A percentile compares a stretch with the other conserved stretches of the same genome.
Conservation (phyloP, 106 monocot genomes). For the Cymbidium sinense region DNA sequence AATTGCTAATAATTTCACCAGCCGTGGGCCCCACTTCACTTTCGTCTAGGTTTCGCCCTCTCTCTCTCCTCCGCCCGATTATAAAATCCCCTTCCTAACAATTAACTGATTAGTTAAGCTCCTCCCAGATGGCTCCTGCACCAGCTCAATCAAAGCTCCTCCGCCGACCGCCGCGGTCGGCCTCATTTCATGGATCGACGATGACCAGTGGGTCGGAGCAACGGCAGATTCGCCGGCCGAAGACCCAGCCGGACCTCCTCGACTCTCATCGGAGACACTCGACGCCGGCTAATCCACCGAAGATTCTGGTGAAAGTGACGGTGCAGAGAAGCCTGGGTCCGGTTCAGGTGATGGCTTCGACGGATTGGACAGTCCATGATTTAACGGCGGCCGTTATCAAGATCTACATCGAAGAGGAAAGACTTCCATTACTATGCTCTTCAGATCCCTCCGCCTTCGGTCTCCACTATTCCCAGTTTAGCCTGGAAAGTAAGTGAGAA, state of each 20-base stretch:
- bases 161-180: not conserved
- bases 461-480: slow-evolving; percentile 89
- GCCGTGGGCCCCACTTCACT: no score
- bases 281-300: slow-evolving; percentile 8
- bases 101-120: not conserved
- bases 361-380: slow-evolving; percentile 60
- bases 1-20: no score
- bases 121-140: not conserved
- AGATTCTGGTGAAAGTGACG: slow-evolving; percentile 69
- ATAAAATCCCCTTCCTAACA: not conserved
- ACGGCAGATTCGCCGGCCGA: not conserved
- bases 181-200: not conserved
- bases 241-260: slow-evolving; percentile 1
- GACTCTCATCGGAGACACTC: not conserved
- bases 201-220: no score
- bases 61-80: no score
- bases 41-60: no score
- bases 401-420: slow-evolving; percentile 64
- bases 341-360: slow-evolving; percentile 65
- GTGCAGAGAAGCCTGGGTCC: slow-evolving; percentile 57
- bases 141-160: not conserved
- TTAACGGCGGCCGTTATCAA: slow-evolving; percentile 36
- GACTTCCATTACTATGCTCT: slow-evolving; percentile 39
- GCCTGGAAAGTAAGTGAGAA: slow-evolving; percentile 37
- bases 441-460: slow-evolving; percentile 35